phyloP scores from a whole-genome alignment of 768 basidiomycete genomes.

The Sistotremastrum suecicum region DNA sequence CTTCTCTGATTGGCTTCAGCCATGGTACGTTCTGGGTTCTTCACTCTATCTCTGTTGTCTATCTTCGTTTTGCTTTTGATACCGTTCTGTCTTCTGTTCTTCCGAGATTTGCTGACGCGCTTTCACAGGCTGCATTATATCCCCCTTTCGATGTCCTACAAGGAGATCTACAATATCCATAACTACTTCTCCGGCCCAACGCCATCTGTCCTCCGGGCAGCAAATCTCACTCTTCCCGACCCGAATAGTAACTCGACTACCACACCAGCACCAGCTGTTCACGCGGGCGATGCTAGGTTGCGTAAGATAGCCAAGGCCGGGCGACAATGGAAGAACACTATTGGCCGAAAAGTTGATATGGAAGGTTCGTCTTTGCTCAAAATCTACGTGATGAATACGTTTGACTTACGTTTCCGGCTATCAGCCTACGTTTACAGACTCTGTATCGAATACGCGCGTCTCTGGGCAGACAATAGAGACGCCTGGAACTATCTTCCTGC shows the following conservation, averaged over 20 bases:
- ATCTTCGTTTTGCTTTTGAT: constrained; percentile 9
- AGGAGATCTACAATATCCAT: constrained; percentile 88
- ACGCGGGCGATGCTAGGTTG: constrained; percentile 58
- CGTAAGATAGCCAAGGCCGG: constrained; percentile 81
- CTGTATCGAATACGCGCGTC: constrained; percentile 76
- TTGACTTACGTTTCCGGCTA: not conserved
- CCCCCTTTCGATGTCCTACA: constrained; percentile 73
- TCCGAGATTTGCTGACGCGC: not conserved
- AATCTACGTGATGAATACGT: not conserved
- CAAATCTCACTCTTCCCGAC: constrained; percentile 30
- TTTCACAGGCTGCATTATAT: constrained; percentile 79
- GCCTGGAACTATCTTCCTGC: constrained; percentile 31
- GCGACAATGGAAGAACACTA: constrained; percentile 81
- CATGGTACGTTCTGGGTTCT: constrained; percentile 41
- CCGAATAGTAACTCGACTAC: constrained; percentile 15
- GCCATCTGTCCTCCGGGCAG: constrained; percentile 35
- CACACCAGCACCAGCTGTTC: constrained; percentile 21
- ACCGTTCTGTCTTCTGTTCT: constrained; percentile 4
- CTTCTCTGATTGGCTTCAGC: constrained; percentile 84
- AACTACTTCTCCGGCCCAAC: constrained; percentile 87
- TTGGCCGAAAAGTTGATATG: constrained; percentile 80
- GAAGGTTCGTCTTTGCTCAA: constrained; percentile 46
- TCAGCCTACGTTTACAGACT: constrained; percentile 78
- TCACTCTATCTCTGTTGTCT: not conserved
- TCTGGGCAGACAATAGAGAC: constrained; percentile 76